These are phyloP conservation scores for Cystobasidium pallidum DNA, from an alignment of 1,284 basidiomycete genomes.

Conservation along the genomic window DNA sequence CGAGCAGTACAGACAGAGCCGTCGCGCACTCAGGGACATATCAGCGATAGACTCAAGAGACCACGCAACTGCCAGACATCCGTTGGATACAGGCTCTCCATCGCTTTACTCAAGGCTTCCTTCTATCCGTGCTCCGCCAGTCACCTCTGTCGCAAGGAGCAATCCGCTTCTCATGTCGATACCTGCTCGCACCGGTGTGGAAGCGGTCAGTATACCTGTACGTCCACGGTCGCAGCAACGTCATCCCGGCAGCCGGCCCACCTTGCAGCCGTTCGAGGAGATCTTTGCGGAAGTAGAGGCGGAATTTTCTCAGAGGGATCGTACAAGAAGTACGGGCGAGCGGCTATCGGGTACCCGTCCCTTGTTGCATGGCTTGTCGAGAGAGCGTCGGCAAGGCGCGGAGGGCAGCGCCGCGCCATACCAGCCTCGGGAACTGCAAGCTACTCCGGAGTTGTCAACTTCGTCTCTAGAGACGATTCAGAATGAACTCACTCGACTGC, in stretches of 20 bases:
- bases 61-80: not conserved
- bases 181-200: not conserved
- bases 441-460: slow-evolving; percentile 2
- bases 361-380: not conserved
- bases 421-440: not conserved
- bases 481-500: slow-evolving; percentile 3
- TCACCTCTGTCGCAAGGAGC: not conserved
- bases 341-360: not conserved
- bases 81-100: not conserved
- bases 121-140: not conserved
- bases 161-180: not conserved
- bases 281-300: slow-evolving; percentile 41
- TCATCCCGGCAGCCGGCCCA: not conserved
- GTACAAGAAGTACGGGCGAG: slow-evolving; percentile 9
- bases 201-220: not conserved
- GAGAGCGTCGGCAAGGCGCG: not conserved
- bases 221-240: not conserved
- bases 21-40: not conserved
- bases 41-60: not conserved
- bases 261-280: slow-evolving; percentile 38
- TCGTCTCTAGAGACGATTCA: slow-evolving; percentile 5
- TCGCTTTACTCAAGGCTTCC: not conserved
- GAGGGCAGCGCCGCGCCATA: not conserved
- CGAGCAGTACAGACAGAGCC: not conserved
- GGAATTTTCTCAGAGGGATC: slow-evolving; percentile 36